These are phyloP conservation scores for Gamarada debralockiae DNA, from an alignment of 495 filamentous ascomycete species.

Conservation along the genomic window DNA sequence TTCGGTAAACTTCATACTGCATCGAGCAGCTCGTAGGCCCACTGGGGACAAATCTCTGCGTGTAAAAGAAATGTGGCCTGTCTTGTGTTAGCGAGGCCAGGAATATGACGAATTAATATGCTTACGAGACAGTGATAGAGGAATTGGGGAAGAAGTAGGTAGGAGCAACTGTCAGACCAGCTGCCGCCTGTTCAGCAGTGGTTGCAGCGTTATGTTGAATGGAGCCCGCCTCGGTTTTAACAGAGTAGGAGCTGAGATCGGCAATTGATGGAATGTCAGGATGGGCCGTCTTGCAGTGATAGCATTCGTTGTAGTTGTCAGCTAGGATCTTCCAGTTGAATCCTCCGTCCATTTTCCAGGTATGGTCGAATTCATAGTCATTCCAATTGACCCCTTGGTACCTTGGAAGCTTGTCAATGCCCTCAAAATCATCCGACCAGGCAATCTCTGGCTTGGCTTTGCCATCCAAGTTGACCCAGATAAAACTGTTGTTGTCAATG, in stretches of 20 bases:
- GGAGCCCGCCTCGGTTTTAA: slow-evolving; percentile 34
- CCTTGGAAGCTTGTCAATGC: background rate
- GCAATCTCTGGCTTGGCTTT: background rate
- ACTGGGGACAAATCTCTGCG: slow-evolving; percentile 42
- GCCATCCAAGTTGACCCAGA: slow-evolving; percentile 4
- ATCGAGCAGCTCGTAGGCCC: slow-evolving; percentile 32
- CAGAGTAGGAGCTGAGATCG: slow-evolving; percentile 41
- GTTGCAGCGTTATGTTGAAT: slow-evolving; percentile 44
- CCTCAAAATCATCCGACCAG: background rate
- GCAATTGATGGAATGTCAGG: slow-evolving; percentile 40
- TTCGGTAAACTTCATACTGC: slow-evolving; percentile 46
- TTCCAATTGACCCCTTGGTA: slow-evolving; percentile 38
- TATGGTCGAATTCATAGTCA: slow-evolving; percentile 44
- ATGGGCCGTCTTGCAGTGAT: slow-evolving; percentile 47
- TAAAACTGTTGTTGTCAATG: background rate
- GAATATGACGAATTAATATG: slow-evolving; percentile 9
- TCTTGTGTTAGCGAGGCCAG: slow-evolving; percentile 24
- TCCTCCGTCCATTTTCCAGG: slow-evolving; percentile 38
- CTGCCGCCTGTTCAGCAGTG: slow-evolving; percentile 30
- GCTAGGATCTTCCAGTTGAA: slow-evolving; percentile 50
- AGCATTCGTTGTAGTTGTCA: slow-evolving; percentile 28
- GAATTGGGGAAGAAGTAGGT: background rate
- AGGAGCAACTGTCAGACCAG: slow-evolving; percentile 26
- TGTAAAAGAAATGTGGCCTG: slow-evolving; percentile 40
- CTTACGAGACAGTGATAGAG: slow-evolving; percentile 10